phyloP scores from a whole-genome alignment of 208 protist species.

The Porcisia hertigi region DNA sequence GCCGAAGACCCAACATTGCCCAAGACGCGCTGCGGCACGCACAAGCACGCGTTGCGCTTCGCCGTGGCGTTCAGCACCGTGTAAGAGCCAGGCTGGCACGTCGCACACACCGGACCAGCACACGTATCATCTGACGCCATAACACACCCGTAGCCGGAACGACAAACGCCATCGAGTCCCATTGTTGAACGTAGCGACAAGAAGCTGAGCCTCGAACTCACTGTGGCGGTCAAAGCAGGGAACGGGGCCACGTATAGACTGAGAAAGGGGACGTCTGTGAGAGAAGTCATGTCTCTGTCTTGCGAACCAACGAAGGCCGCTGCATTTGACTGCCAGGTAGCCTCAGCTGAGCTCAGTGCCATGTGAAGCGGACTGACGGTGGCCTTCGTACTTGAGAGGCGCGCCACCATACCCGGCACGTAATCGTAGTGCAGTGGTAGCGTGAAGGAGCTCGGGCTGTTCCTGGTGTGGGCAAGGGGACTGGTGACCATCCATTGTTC shows the following conservation, averaged over 20 bases:
- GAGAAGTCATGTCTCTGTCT: conserved; percentile 5
- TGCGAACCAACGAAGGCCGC: not conserved
- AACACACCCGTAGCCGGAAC: conserved; percentile 12
- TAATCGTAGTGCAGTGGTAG: conserved; percentile 30
- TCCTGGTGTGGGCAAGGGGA: not conserved
- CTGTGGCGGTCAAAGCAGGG: conserved; percentile 8
- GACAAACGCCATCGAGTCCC: conserved; percentile 29
- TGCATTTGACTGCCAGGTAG: conserved; percentile 8
- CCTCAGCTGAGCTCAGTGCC: conserved; percentile 11
- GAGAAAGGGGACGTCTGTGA: conserved; percentile 5
- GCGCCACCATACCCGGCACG: conserved; percentile 28
- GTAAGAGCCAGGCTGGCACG: conserved; percentile 15
- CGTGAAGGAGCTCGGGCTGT: not conserved
- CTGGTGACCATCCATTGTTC: conserved; percentile 21
- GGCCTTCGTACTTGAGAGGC: conserved; percentile 5
- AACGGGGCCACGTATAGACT: not conserved
- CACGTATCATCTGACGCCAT: not conserved
- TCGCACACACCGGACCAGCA: not conserved
- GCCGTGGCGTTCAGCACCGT: conserved; percentile 17
- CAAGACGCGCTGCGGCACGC: conserved; percentile 21
- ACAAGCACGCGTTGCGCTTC: conserved; percentile 17
- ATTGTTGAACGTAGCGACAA: conserved; percentile 1
- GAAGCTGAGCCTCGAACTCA: conserved; percentile 15
- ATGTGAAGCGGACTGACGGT: conserved; percentile 9
- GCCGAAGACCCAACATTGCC: not conserved